These are phyloP conservation scores for Russula sp. DNA, from an alignment of 768 basidiomycete species.

Conservation along the genomic window DNA sequence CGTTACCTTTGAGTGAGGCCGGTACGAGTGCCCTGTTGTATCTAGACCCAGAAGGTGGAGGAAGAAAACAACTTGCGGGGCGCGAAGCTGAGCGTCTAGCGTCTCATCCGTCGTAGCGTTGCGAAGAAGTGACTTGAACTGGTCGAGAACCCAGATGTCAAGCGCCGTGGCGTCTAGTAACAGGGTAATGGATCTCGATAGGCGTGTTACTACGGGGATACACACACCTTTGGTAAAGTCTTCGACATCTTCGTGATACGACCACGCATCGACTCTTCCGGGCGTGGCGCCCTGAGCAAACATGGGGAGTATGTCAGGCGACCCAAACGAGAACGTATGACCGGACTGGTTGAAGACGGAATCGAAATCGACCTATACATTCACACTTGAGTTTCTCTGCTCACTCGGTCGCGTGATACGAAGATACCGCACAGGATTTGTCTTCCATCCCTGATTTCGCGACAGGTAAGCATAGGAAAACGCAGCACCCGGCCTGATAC, in stretches of 20 bases:
- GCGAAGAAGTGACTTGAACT: conserved; percentile 50
- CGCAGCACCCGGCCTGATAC: background rate
- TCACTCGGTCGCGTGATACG: background rate
- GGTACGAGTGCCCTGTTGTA: conserved; percentile 80
- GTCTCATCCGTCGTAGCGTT: conserved; percentile 51
- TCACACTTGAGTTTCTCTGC: background rate
- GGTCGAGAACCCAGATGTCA: conserved; percentile 74
- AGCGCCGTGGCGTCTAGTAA: conserved; percentile 61
- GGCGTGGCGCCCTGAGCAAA: conserved; percentile 67
- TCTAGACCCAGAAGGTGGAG: conserved; percentile 79
- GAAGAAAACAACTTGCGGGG: conserved; percentile 67
- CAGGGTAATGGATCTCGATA: background rate
- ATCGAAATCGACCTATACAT: conserved; percentile 61
- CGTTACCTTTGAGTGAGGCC: conserved; percentile 66
- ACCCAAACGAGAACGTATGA: conserved; percentile 75
- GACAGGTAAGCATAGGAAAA: conserved; percentile 9
- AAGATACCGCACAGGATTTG: conserved; percentile 53
- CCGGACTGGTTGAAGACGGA: conserved; percentile 81
- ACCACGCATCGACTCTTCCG: conserved; percentile 67
- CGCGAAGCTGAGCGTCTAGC: conserved; percentile 45
- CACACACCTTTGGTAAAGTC: conserved; percentile 75
- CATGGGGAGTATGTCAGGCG: conserved; percentile 86
- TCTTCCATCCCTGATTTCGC: conserved; percentile 65
- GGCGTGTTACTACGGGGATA: background rate
- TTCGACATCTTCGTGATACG: conserved; percentile 68